Evolutionary conservation across 768 basidiomycete species (phyloP).

Genomic region (Dendrothele bispora): DNA sequence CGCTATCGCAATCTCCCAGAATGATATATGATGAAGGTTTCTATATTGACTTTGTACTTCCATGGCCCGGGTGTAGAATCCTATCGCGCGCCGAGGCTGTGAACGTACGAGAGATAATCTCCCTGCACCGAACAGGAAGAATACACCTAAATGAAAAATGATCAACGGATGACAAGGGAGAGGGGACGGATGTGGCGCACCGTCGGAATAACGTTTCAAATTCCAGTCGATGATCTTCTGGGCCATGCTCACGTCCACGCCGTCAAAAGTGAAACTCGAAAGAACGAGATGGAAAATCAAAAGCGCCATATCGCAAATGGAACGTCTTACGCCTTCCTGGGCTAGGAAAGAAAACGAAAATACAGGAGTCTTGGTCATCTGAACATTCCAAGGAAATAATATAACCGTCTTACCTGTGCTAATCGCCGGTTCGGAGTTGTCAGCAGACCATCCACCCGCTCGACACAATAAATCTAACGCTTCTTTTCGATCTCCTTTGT

Average conservation of each 20-base stretch:
- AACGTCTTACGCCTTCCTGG: conserved; percentile 84
- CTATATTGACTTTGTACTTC: conserved; percentile 62
- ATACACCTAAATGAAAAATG: conserved; percentile 55
- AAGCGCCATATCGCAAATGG: conserved; percentile 83
- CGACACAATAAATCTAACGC: conserved; percentile 60
- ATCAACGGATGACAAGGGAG: conserved; percentile 1
- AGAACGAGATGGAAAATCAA: conserved; percentile 92
- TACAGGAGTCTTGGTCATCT: no score
- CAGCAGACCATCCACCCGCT: conserved; percentile 66
- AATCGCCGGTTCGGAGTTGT: conserved; percentile 44
- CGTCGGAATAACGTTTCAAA: conserved; percentile 75
- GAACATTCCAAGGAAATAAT: no score
- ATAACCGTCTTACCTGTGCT: conserved; percentile 37
- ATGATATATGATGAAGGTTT: conserved; percentile 76
- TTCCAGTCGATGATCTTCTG: conserved; percentile 82
- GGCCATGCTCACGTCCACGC: conserved; percentile 75
- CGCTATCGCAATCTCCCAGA: conserved; percentile 88
- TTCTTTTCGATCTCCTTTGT: conserved; percentile 75
- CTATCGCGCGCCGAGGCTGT: conserved; percentile 73
- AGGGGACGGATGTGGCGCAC: no score
- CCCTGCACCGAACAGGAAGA: conserved; percentile 93
- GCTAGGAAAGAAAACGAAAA: conserved; percentile 31
- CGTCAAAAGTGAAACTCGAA: conserved; percentile 71
- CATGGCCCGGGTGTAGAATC: conserved; percentile 69
- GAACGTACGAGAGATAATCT: conserved; percentile 74